Conservation (phyloP, 108 stramenopile genomes). For the Nitzschia sp. region DNA sequence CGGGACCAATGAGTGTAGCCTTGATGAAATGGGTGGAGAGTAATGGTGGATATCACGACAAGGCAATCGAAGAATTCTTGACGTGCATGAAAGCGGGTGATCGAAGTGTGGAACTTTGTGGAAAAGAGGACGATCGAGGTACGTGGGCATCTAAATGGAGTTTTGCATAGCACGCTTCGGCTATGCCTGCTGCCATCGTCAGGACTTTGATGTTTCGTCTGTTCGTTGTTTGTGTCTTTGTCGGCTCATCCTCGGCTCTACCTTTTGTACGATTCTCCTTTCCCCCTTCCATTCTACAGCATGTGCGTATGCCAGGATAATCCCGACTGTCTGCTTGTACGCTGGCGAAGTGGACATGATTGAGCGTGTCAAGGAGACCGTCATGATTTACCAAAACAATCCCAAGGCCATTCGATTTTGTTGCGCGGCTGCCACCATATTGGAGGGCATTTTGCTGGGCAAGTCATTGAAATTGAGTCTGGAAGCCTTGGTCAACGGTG, state of each 20-base stretch:
- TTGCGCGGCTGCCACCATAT: constrained; percentile 12
- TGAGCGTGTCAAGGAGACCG: constrained; percentile 22
- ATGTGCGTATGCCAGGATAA: constrained; percentile 8
- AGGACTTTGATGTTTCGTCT: neutral
- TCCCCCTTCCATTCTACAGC: no score
- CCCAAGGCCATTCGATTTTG: constrained; percentile 26
- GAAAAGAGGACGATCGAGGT: constrained; percentile 20
- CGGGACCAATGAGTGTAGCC: constrained; percentile 15
- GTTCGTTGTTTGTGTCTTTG: neutral
- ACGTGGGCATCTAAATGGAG: neutral
- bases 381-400: constrained; percentile 27
- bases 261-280: no score
- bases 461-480: constrained; percentile 3
- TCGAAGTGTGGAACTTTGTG: constrained; percentile 18
- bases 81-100: constrained; percentile 22
- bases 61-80: constrained; percentile 9
- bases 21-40: constrained; percentile 23
- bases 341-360: constrained; percentile 23
- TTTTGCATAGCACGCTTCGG: no score
- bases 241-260: neutral
- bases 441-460: constrained; percentile 24
- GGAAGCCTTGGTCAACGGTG: constrained; percentile 13
- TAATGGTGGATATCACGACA: constrained; percentile 18
- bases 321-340: constrained; percentile 20
- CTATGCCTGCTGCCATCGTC: no score